Evolutionary conservation across 345 rosid genomes (phyloP), one percentile per base, ranked within the genome.

Genomic region (Acer saccharum): DNA sequence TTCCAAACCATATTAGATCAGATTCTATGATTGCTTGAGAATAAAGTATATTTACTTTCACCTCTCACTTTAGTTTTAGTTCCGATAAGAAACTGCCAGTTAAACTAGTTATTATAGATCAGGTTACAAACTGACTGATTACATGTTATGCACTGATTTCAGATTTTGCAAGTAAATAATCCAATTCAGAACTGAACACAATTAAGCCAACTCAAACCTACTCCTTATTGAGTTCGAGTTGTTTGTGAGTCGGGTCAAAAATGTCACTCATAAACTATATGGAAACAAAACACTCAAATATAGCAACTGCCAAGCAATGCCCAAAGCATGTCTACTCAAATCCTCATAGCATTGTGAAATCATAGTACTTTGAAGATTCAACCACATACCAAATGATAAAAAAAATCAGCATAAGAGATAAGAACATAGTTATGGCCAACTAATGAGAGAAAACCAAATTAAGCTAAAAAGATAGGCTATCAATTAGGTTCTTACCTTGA

Each of bases 401-500:
- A 71, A 18, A 39, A 6, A n/a, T 55, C 29, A 71, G 10, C 25
- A 20, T 10, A 20, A 57, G 11, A 25, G 72, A 48, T 10, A 35
- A 35, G 39, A 35, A 35, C 39, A 35, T 35, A 35, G 39, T 35
- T 35, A 35, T 35, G 39, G 39, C 39, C 6, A 35, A 35, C 39
- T 4, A 2, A 57, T 8, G 17, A 32, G 39, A 35, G 7, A 3
- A 2, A 20, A 39, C 32, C n/a, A 72, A 20, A 57, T 35, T 1
- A 23, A 39, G 18, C 14, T 16, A 27, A 21, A 35, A 12, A 44
- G 7, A 46, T 4, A 1, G 23, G 5, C 17, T 13, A 17, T 54
- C 57, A 73, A 16, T 3, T 2, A 73, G 9, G 7, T 4, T 17
- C 89, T 75, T 61, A 94, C 97, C 90, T 23, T 23, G 25, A 23